Percentiles rank a stretch among this genome's conserved stretches.
Evolutionary conservation across 257 asterid genomes (phyloP).

Genomic region (Nicotiana attenuata): DNA sequence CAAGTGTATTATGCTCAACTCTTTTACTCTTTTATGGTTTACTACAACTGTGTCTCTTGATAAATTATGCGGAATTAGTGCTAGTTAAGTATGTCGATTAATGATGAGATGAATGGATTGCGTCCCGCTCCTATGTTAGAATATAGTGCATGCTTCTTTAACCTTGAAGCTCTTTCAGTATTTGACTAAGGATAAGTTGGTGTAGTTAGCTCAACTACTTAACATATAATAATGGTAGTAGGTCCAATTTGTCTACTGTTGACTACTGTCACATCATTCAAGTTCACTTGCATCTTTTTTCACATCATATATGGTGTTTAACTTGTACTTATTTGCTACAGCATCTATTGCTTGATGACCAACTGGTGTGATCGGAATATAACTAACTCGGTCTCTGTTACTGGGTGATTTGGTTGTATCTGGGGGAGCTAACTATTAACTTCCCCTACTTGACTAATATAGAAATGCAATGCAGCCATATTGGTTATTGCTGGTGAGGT

Average conservation of each 20-base stretch:
- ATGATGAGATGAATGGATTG: background rate
- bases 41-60: background rate
- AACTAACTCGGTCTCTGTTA: background rate
- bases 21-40: slow-evolving; percentile 8
- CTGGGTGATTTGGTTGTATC: background rate
- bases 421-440: background rate
- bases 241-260: background rate
- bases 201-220: slow-evolving; percentile 1
- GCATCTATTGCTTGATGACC: background rate
- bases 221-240: background rate
- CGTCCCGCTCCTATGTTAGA: background rate
- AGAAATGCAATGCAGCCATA: background rate
- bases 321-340: background rate
- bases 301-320: background rate
- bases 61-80: background rate
- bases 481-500: background rate
- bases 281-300: background rate
- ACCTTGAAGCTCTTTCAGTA: background rate
- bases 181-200: background rate
- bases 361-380: background rate
- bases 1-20: slow-evolving; percentile 43
- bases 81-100: background rate
- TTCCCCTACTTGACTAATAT: background rate
- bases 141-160: background rate
- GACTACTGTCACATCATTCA: background rate